A percentile compares a stretch with the other conserved stretches of the same genome.
phyloP scores from a whole-genome alignment of 2,329 filamentous ascomycete species.

The Colletotrichum lindemuthianum region DNA sequence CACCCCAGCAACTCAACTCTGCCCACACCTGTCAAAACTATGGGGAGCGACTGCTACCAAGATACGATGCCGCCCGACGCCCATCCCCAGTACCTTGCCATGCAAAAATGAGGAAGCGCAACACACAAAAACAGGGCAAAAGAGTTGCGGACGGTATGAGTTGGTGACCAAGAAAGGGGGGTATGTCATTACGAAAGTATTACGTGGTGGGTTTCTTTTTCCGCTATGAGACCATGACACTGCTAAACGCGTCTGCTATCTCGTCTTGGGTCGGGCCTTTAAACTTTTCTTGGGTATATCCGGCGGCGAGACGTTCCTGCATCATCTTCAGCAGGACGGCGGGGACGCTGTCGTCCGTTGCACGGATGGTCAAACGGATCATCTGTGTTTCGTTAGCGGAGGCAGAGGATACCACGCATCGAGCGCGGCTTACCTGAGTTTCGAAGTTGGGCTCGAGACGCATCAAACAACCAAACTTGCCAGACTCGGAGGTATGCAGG shows the following conservation, averaged over 20 bases:
- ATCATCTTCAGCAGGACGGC: constrained; percentile 83
- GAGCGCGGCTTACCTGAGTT: constrained; percentile 73
- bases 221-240: constrained; percentile 59
- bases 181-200: constrained; percentile 31
- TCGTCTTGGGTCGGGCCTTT: constrained; percentile 57
- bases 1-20: background rate
- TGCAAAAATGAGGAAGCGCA: constrained; percentile 14
- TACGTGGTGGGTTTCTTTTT: constrained; percentile 2
- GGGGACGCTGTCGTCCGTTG: constrained; percentile 91
- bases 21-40: constrained; percentile 6
- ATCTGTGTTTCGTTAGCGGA: constrained; percentile 69
- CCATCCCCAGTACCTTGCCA: constrained; percentile 25
- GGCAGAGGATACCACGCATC: background rate
- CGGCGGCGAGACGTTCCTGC: constrained; percentile 79
- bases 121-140: constrained; percentile 8
- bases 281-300: constrained; percentile 55
- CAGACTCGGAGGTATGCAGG: constrained; percentile 80
- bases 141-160: background rate
- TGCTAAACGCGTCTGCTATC: constrained; percentile 66
- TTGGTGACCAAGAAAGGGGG: constrained; percentile 1
- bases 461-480: constrained; percentile 94
- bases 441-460: constrained; percentile 93
- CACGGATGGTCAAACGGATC: constrained; percentile 92
- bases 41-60: constrained; percentile 26
- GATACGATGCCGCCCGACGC: constrained; percentile 27